Percentiles rank a stretch among this genome's conserved stretches.
phyloP scores from a whole-genome alignment of 108 stramenopile species.

The Pseudonitzschia pungens region DNA sequence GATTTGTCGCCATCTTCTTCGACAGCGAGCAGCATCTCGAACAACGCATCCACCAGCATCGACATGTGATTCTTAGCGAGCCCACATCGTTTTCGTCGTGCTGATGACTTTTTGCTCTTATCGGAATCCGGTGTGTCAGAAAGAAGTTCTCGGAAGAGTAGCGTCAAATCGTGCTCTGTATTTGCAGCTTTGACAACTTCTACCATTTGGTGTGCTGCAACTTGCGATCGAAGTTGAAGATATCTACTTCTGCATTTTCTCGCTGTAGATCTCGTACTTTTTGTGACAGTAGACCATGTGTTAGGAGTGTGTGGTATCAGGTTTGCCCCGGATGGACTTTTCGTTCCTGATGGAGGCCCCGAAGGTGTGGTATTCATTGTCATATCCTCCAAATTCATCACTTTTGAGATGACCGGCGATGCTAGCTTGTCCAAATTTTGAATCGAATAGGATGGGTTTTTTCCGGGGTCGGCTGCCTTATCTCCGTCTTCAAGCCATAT shows the following conservation, averaged over 20 bases:
- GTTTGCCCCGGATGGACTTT: constrained; percentile 3
- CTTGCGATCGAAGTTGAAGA: constrained; percentile 39
- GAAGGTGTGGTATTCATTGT: constrained; percentile 26
- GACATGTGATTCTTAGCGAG: constrained; percentile 53
- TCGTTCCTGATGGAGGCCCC: constrained; percentile 3
- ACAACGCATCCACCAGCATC: constrained; percentile 64
- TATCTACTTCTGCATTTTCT: constrained; percentile 21
- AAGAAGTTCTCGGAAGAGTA: constrained; percentile 75
- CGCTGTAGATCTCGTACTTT: constrained; percentile 35
- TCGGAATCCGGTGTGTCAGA: constrained; percentile 75
- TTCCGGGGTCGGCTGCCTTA: constrained; percentile 4
- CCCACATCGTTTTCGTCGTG: constrained; percentile 54
- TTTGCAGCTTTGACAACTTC: constrained; percentile 82
- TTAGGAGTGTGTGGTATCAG: constrained; percentile 3
- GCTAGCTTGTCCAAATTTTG: constrained; percentile 1
- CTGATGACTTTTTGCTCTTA: constrained; percentile 61
- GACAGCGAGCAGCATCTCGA: constrained; percentile 75
- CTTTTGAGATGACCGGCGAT: constrained; percentile 15
- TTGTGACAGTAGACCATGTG: constrained; percentile 13
- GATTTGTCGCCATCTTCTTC: constrained; percentile 64
- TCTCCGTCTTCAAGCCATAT: constrained; percentile 67
- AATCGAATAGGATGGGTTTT: background rate
- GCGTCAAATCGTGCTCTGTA: constrained; percentile 65
- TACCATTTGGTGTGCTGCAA: constrained; percentile 88
- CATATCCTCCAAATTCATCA: constrained; percentile 28